Evolutionary conservation across 352 stramenopile genomes (phyloP).

Genomic region (Saprolegnia parasitica): DNA sequence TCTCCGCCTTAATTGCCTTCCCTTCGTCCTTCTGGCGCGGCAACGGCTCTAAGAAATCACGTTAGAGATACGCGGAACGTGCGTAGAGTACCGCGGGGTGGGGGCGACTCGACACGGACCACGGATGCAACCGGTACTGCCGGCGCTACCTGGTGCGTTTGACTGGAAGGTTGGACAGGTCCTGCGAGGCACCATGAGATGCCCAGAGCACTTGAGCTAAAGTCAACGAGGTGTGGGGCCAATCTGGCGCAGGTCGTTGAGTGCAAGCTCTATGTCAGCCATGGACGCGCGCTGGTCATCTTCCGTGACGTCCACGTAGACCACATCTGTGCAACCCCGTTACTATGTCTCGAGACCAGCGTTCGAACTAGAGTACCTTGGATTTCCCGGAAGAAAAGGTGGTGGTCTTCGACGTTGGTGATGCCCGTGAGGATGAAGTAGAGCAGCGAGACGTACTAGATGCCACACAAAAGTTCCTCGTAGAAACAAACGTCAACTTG

Average conservation of each 20-base stretch:
- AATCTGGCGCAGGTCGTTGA: not conserved
- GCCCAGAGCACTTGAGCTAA: not conserved
- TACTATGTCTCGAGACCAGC: not conserved
- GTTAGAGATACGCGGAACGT: no score
- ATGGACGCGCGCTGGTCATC: conserved; percentile 1
- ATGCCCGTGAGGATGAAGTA: conserved; percentile 26
- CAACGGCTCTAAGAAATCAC: no score
- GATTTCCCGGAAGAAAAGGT: not conserved
- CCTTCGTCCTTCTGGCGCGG: no score
- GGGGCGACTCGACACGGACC: no score
- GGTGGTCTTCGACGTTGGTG: not conserved
- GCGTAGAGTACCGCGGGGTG: no score
- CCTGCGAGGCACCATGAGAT: not conserved
- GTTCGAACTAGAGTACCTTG: not conserved
- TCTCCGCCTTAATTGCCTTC: no score
- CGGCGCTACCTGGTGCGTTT: not conserved
- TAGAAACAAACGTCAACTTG: not conserved
- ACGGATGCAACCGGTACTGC: not conserved
- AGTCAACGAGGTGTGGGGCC: not conserved
- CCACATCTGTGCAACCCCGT: conserved; percentile 5
- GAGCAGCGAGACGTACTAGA: conserved; percentile 26
- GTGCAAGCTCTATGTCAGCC: conserved; percentile 11
- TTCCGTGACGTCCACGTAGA: conserved; percentile 20
- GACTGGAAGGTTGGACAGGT: not conserved
- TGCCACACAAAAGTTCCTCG: not conserved